phyloP scores from a whole-genome alignment of 1,284 basidiomycete species.

The Malassezia caprae region DNA sequence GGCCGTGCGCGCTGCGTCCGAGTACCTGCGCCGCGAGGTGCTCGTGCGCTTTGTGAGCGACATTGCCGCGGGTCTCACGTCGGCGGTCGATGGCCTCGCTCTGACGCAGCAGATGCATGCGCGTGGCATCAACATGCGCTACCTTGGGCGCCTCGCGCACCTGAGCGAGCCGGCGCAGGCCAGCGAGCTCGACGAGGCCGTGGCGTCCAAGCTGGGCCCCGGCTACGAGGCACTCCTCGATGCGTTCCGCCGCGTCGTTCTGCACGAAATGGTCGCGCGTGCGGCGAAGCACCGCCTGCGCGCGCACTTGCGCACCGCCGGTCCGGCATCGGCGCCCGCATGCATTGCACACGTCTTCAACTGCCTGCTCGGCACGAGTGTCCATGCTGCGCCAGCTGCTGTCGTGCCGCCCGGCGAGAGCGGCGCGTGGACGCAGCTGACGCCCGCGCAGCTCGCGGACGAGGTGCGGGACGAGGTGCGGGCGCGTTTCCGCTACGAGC shows the following conservation, averaged over 20 bases:
- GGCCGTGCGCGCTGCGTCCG: slow-evolving; percentile 53
- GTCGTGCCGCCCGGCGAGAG: slow-evolving; percentile 22
- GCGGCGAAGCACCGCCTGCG: slow-evolving; percentile 54
- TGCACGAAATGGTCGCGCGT: slow-evolving; percentile 56
- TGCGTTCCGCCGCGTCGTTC: slow-evolving; percentile 46
- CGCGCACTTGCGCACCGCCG: slow-evolving; percentile 34
- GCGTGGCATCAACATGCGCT: slow-evolving; percentile 57
- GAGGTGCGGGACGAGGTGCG: slow-evolving; percentile 51
- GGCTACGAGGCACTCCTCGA: slow-evolving; percentile 38
- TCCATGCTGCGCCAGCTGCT: slow-evolving; percentile 51
- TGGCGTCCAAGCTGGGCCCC: slow-evolving; percentile 34
- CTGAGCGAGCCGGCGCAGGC: slow-evolving; percentile 49
- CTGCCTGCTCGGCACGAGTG: slow-evolving; percentile 53
- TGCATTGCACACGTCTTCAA: slow-evolving; percentile 55
- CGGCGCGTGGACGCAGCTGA: slow-evolving; percentile 51
- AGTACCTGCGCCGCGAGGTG: slow-evolving; percentile 52
- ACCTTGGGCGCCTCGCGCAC: slow-evolving; percentile 52
- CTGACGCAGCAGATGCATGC: slow-evolving; percentile 53
- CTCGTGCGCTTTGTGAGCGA: slow-evolving; percentile 52
- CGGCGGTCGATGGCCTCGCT: slow-evolving; percentile 52
- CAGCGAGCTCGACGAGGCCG: slow-evolving; percentile 40
- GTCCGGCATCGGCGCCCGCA: slow-evolving; percentile 22
- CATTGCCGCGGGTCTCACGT: slow-evolving; percentile 51
- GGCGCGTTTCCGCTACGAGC: slow-evolving; percentile 52
- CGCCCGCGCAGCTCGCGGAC: slow-evolving; percentile 50